Evolutionary conservation across 2,329 filamentous ascomycete genomes (phyloP), one percentile per base, ranked within the genome.

Genomic region (Didymella arachidicola): DNA sequence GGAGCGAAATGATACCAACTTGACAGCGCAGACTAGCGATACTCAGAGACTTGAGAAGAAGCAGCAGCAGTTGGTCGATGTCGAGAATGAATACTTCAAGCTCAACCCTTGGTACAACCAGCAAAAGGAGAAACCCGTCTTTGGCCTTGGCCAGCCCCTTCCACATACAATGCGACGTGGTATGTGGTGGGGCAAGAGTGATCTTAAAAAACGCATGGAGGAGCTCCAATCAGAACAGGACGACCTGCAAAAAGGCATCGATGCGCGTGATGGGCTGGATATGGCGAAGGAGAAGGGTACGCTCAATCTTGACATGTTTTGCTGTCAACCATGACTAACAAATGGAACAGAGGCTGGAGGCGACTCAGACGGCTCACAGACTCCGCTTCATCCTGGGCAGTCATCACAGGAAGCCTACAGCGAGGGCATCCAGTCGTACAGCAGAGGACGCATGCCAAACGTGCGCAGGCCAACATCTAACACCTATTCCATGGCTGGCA

Each of bases 81-180:
- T 85, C n/a, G 80, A 84, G 36, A 81, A 82, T n/a, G 81, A 82
- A 3, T 85, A 86, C 60, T 75, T 77, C 11, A 77, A 82, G 11
- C 73, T 86, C 3, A 86, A 86, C 50, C 83, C 84, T 2, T 79
- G 81, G 29, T 85, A 85, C 58, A 83, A 84, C 30, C 81, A 84
- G 53, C 78, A 82, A 3, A 72, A 75, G 7, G 81, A 83, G 16
- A 80, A 82, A 54, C 83, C 83, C 1, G 79, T 86, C 45, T 86
- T 83, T 79, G 80, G 81, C 69, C 68, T 85, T 50, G 83, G 82
- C 3, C 82, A 84, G 63, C 83, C 83, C 7, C 67, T 85, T 26
- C 83, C 83, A 30, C 82, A 82, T 60, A 83, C 85, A 0, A 77
- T 85, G 51, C 77, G 83, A 36, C 76, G 80, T 19, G 83, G 83